Evolutionary conservation across 257 asterid species (phyloP).

Genomic region (Nicotiana knightiana): DNA sequence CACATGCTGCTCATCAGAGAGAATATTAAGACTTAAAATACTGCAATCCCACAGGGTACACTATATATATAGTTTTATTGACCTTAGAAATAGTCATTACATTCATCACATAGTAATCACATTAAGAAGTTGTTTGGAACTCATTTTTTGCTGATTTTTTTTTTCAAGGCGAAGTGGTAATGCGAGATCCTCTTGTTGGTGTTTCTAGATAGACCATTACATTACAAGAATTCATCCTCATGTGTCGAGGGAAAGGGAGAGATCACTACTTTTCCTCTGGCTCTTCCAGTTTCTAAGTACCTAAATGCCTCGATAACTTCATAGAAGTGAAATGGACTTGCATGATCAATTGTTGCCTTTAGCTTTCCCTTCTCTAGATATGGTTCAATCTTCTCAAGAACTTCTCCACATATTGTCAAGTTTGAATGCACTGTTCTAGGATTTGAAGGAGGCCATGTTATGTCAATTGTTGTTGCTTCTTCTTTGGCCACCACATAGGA

Average conservation of each 20-base stretch:
- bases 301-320: slow-evolving; percentile 42
- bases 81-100: no score
- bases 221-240: neutral
- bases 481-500: slow-evolving; percentile 52
- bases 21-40: neutral
- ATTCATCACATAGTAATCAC: no score
- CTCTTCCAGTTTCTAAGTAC: slow-evolving; percentile 66
- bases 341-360: slow-evolving; percentile 58
- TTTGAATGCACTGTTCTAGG: slow-evolving; percentile 42
- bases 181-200: no score
- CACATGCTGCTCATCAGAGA: neutral
- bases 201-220: neutral
- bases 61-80: no score
- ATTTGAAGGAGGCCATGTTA: slow-evolving; percentile 75
- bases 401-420: slow-evolving; percentile 55
- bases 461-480: slow-evolving; percentile 39
- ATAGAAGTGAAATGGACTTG: slow-evolving; percentile 37
- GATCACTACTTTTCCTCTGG: slow-evolving; percentile 54
- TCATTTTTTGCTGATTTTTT: no score
- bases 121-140: no score
- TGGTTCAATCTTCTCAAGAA: slow-evolving; percentile 44
- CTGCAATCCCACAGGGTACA: no score
- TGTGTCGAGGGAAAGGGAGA: slow-evolving; percentile 23
- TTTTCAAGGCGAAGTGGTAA: no score
- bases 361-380: slow-evolving; percentile 46